Conservation (phyloP, 257 asterid genomes). For the Eucommia ulmoides region DNA sequence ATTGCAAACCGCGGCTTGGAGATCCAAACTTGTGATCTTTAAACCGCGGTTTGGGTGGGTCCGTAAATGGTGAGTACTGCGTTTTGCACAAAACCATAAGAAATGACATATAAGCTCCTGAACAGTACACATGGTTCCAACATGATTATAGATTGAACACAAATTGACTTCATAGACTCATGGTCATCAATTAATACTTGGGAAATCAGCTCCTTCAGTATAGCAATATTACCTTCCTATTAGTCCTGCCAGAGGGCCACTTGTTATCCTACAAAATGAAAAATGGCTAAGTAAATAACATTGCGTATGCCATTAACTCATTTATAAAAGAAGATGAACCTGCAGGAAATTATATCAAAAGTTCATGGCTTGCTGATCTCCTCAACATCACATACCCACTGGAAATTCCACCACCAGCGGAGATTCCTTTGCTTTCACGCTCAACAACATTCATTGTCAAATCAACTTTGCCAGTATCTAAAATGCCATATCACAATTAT, state of each 20-base stretch:
- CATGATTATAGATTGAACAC: no score
- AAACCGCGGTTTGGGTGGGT: no score
- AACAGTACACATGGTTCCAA: no score
- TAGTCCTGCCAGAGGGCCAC: slow-evolving; percentile 95
- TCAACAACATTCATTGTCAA: slow-evolving; percentile 85
- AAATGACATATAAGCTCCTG: no score
- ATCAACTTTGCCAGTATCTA: slow-evolving; percentile 85
- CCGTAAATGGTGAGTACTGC: no score
- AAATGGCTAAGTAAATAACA: slow-evolving; percentile 7
- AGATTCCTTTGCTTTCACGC: slow-evolving; percentile 87
- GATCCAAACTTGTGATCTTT: no score
- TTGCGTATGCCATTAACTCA: slow-evolving; percentile 1
- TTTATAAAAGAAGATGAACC: neutral
- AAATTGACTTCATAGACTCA: no score
- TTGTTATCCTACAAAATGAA: slow-evolving; percentile 60
- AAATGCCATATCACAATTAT: no score
- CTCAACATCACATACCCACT: slow-evolving; percentile 63
- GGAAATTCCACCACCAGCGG: slow-evolving; percentile 98
- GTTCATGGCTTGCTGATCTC: neutral
- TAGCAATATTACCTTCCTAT: slow-evolving; percentile 68
- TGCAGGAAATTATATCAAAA: no score
- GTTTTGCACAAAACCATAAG: no score
- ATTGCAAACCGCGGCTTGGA: no score
- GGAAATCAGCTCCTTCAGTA: neutral
- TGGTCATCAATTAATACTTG: neutral